Evolutionary conservation across 1,284 basidiomycete species (phyloP).

Genomic region (Fistulinella cinereoalba): DNA sequence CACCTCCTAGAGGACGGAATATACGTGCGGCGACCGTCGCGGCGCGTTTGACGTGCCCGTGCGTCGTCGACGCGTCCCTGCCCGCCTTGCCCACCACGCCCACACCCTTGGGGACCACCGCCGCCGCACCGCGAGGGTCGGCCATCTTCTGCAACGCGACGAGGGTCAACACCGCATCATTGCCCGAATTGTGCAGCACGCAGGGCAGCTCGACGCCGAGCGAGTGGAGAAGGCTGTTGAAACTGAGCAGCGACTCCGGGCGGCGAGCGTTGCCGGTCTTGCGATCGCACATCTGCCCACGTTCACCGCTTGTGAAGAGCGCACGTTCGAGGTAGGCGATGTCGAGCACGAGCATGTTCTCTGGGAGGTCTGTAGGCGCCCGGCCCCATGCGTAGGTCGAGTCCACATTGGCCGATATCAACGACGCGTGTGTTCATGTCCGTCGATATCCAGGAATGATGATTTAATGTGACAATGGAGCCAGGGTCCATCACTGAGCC

Average conservation of each 20-base stretch:
- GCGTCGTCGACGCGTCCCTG: background rate
- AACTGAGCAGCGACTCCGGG: conserved; percentile 49
- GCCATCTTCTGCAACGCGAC: conserved; percentile 63
- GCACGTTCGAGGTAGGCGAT: conserved; percentile 58
- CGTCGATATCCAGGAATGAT: background rate
- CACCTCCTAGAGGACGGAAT: conserved; percentile 12
- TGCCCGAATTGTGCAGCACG: conserved; percentile 64
- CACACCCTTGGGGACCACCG: background rate
- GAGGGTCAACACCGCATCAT: conserved; percentile 65
- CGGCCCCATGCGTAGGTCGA: background rate
- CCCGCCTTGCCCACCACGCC: background rate
- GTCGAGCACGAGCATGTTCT: conserved; percentile 73
- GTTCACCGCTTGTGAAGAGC: conserved; percentile 53
- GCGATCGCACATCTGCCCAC: conserved; percentile 59
- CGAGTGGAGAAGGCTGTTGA: conserved; percentile 54
- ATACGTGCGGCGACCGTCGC: conserved; percentile 16
- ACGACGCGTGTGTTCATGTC: too few species aligned
- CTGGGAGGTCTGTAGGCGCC: conserved; percentile 55
- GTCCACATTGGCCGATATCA: background rate
- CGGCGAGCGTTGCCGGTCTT: conserved; percentile 49
- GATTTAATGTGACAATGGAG: background rate
- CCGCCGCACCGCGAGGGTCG: conserved; percentile 37
- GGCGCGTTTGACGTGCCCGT: conserved; percentile 8
- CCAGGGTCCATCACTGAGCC: conserved; percentile 1
- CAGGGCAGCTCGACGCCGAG: conserved; percentile 42